Evolutionary conservation across 2,329 filamentous ascomycete species (phyloP), one percentile per base, ranked within the genome.

Genomic region (Mycosphaerella arachidis): DNA sequence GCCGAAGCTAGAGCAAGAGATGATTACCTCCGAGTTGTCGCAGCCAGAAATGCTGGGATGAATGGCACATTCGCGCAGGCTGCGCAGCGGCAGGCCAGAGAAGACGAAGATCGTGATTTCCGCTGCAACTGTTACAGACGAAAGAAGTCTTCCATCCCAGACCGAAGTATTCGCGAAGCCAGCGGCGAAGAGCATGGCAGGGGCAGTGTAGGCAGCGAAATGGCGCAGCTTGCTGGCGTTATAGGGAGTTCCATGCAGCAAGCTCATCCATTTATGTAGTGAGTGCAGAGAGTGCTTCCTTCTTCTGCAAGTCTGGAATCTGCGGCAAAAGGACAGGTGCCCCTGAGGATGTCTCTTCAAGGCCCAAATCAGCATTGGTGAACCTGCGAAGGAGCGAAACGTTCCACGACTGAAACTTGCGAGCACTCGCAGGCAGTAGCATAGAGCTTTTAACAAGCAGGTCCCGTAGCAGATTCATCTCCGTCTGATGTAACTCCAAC

Each of bases 391-490:
- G 45, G 13, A 67, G 55, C 30, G 63, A 62, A n/a, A 67, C 65
- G n/a, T 61, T 56, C 65, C 65, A 67, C 6, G 57, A 35, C 37
- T 66, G 65, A 48, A 67, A 67, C 20, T 55, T 66, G 16, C 57
- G 58, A 30, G 62, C 64, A 48, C 60, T 57, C 13, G 58, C 63
- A 37, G 70, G 66, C 35, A 71, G 65, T 56, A 72, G 62, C 46
- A 8, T 29, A 18, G 58, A 60, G 59, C 71, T 63, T 45, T 68
- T 27, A 46, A 67, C 52, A 58, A 72, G 51, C 61, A 69, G 86
- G 7, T 68, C 69, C 10, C 75, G 69, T 29, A 91, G 73, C 9
- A 72, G 74, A 70, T 59, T 30, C 53, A 66, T 57, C 43, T 71
- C 69, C 3, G 56, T 55, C 0, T 48, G 29, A n/a, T 61, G 60